phyloP scores from a whole-genome alignment of 1,284 basidiomycete genomes.

The Sanghuangporus baumii region DNA sequence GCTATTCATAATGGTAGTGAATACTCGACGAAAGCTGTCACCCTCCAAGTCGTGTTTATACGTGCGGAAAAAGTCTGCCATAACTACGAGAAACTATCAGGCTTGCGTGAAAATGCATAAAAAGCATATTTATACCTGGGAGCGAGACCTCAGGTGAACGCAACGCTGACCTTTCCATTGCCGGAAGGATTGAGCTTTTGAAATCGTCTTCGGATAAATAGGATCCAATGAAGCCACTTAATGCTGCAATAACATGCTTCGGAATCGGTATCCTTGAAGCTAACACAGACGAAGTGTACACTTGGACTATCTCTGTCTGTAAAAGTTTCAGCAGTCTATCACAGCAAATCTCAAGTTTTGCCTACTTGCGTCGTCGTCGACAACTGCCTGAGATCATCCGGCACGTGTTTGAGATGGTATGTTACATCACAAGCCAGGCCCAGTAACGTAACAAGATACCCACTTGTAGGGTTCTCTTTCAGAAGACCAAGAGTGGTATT shows the following conservation, averaged over 20 bases:
- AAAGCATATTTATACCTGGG: conserved; percentile 35
- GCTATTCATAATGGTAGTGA: conserved; percentile 61
- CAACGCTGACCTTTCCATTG: conserved; percentile 67
- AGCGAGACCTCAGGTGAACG: conserved; percentile 72
- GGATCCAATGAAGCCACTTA: conserved; percentile 56
- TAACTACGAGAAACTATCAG: conserved; percentile 34
- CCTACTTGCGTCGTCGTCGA: conserved; percentile 40
- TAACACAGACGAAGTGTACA: conserved; percentile 48
- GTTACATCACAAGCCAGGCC: conserved; percentile 59
- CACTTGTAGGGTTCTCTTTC: conserved; percentile 44
- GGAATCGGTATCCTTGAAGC: conserved; percentile 53
- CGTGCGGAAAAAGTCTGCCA: conserved; percentile 48
- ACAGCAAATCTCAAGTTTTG: background rate
- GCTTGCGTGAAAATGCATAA: conserved; percentile 4
- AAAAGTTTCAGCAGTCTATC: background rate
- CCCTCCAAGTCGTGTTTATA: conserved; percentile 51
- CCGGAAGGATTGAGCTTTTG: conserved; percentile 46
- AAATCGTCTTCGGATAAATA: conserved; percentile 51
- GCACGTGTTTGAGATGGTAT: conserved; percentile 49
- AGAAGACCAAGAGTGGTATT: conserved; percentile 42
- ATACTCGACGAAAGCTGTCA: conserved; percentile 55
- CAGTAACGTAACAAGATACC: conserved; percentile 47
- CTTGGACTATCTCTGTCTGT: conserved; percentile 47
- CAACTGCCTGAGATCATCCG: conserved; percentile 29
- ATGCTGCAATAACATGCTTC: conserved; percentile 44